Base-by-base conservation (phyloP, 345 rosid genomes). In the Chamaenerion angustifolium region DNA sequence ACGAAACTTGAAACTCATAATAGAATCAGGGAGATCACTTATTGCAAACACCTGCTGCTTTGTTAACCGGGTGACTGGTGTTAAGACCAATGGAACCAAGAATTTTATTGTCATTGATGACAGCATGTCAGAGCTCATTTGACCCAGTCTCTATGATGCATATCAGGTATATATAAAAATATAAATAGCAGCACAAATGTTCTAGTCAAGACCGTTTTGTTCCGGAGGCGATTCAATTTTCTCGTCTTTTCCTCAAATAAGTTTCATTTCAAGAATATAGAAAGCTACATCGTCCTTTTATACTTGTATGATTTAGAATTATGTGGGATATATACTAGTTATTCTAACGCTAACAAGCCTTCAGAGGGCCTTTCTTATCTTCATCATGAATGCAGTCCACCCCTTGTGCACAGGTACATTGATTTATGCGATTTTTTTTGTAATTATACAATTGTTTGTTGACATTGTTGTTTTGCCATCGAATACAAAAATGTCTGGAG, bases 91-190 rank as follows among this genome's bases (percentile, higher is more conserved):
- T 54, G 96, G 99, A 54, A 79, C 99, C 17, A 93, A 88, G 66
- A 85, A 82, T 58, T 82, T 93, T 56, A 61, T 93, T 18, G 96
- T 93, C 49, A 80, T 88, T 43, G 96, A 92, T 71, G 96, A 96
- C 46, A 92, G 99, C 75, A 92, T 88, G 95, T 85, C 95, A 46
- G 96, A 92, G 61, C 94, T 88, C 35, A 92, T 92, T 65, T 95
- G 96, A 47, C 98, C 95, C 6, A 92, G 96, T 75, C 96, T 92
- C 21, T 92, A 92, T 56, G 96, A 65, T 64, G 96, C 98, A 27
- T 92, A 92, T 64, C 96, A 92, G 69, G 98, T 92, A 55, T 40
- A 64, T 16, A n/a, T 9, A 47, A 18, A 49, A 11, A 15, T 42
- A 56, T 19, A 5, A 37, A 48, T n/a, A n/a, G n/a, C n/a, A n/a